Conservation (phyloP, 2,329 filamentous ascomycete species). For the Cercospora berteroae region DNA sequence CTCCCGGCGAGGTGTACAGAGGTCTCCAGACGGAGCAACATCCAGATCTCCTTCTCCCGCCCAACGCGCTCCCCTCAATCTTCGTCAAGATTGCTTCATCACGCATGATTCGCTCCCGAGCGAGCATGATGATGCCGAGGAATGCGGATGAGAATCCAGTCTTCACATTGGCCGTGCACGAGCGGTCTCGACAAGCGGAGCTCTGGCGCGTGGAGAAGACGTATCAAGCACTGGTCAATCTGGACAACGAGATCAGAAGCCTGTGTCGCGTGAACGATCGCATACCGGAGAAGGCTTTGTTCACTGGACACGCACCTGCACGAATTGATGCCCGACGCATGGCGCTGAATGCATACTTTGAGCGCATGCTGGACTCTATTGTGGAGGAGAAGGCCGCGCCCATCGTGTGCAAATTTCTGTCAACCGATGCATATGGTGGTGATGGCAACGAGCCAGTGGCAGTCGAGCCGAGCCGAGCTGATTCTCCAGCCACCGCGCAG, state of each 20-base stretch:
- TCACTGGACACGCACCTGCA: slow-evolving; percentile 88
- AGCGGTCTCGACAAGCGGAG: slow-evolving; percentile 71
- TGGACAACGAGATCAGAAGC: slow-evolving; percentile 79
- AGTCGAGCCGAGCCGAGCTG: slow-evolving; percentile 36
- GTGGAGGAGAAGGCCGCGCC: slow-evolving; percentile 74
- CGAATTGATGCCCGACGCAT: slow-evolving; percentile 83
- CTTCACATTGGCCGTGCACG: slow-evolving; percentile 83
- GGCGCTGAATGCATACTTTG: slow-evolving; percentile 81
- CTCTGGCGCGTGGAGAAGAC: slow-evolving; percentile 96
- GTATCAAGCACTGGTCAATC: slow-evolving; percentile 70
- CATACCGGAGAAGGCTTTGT: slow-evolving; percentile 80
- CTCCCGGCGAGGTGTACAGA: slow-evolving; percentile 60
- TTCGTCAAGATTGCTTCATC: slow-evolving; percentile 87
- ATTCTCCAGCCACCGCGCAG: slow-evolving; percentile 41
- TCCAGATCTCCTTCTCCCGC: slow-evolving; percentile 78
- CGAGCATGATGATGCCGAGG: slow-evolving; percentile 76
- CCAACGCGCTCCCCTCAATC: slow-evolving; percentile 83
- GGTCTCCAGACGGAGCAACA: slow-evolving; percentile 83
- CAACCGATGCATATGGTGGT: slow-evolving; percentile 58
- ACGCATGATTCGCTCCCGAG: slow-evolving; percentile 85
- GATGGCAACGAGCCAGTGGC: slow-evolving; percentile 51
- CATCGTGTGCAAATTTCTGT: slow-evolving; percentile 84
- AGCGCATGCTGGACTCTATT: slow-evolving; percentile 76
- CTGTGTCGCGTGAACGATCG: slow-evolving; percentile 69
- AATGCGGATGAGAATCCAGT: slow-evolving; percentile 88